Evolutionary conservation across 768 basidiomycete species (phyloP).

Genomic region (Termitomyces sp.): DNA sequence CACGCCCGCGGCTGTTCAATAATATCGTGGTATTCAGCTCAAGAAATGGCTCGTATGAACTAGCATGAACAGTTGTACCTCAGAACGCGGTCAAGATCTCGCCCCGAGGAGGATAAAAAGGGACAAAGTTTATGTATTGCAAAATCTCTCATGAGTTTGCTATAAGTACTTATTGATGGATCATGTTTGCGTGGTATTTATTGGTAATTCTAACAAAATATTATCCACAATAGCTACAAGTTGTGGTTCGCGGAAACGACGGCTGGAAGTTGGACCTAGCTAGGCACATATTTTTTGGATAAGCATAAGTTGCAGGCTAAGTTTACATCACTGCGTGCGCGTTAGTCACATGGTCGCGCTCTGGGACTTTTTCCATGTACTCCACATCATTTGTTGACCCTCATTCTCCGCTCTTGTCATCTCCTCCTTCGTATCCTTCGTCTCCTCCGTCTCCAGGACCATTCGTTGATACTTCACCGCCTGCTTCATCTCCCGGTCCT

Average conservation of each 20-base stretch:
- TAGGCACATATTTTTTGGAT: too few species aligned
- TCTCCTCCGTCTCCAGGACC: conserved; percentile 44
- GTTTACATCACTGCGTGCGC: background rate
- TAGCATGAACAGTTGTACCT: background rate
- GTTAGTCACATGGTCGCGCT: conserved; percentile 17
- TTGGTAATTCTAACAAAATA: background rate
- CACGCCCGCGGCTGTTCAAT: background rate
- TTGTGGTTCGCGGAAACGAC: background rate
- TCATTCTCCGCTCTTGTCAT: conserved; percentile 33
- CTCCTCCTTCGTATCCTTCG: conserved; percentile 51
- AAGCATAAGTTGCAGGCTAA: too few species aligned
- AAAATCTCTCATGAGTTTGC: background rate
- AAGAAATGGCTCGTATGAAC: background rate
- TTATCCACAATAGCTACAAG: background rate
- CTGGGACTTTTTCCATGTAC: conserved; percentile 10
- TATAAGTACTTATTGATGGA: background rate
- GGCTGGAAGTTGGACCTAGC: too few species aligned
- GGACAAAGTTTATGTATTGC: too few species aligned
- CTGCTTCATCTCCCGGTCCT: conserved; percentile 23
- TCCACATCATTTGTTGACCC: background rate
- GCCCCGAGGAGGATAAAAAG: background rate
- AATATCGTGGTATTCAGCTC: background rate
- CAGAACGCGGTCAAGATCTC: background rate
- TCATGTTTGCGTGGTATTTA: background rate
- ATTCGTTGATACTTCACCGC: conserved; percentile 22